Base-by-base conservation (phyloP, 2,329 filamentous ascomycete species). In the Botrytis deweyae region DNA sequence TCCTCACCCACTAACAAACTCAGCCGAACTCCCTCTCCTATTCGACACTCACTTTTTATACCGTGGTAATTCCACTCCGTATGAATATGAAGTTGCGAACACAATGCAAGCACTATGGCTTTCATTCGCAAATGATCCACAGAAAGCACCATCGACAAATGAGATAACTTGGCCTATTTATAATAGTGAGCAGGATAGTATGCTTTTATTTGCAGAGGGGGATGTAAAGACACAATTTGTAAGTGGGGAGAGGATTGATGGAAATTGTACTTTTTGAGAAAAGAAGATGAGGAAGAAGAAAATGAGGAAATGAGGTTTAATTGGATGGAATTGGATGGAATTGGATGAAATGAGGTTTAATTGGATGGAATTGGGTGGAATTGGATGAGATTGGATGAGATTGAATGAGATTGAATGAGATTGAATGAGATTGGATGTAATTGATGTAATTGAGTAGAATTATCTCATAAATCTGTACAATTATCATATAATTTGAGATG, bases 31-130 rank as follows among this genome's bases (percentile, higher is more conserved):
- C 49, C 66, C 66, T 8, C 36, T 69, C 18, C 46, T 75, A 20
- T 77, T 76, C 16, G 73, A 75, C 6, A 76, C 68, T 0, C 52
- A 72, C 38, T 52, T 25, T 16, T 20, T 49, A 63, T 71, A 71
- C 7, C 69, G 69, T 8, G 33, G 42, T 20, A 71, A 71, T 29
- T 71, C 69, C 42, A 71, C 69, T 2, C 14, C 58, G 3, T 55
- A 38, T 12, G 69, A 71, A 63, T 71, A 69, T 4, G 36, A 69
- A 55, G 25, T 69, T 10, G 46, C 49, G 10, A 14, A 69, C 9
- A 36, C 9, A 16, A 71, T 62, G 69, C 58, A 63, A 49, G 69
- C 40, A 49, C 59, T 71, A 3, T 63, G 59, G 69, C 59, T 71
- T 9, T 64, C 69, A 1, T 71, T 71, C 25, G 69, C 69, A 10